A percentile compares a stretch with the other conserved stretches of the same genome.
phyloP scores from a whole-genome alignment of 73 alveolate species.

The Stentor roeselii region DNA sequence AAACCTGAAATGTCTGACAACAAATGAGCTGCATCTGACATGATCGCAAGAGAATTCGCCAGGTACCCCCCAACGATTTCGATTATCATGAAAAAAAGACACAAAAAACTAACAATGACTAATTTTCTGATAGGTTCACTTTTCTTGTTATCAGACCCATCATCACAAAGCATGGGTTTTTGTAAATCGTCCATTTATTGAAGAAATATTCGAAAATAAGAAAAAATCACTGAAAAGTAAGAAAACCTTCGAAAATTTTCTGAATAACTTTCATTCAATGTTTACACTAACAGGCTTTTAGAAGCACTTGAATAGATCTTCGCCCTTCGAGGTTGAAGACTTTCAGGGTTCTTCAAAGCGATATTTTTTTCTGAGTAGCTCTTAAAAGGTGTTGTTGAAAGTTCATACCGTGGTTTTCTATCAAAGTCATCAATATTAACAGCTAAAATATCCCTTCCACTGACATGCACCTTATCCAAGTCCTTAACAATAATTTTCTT shows the following conservation, averaged over 20 bases:
- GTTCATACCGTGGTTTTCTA: neutral
- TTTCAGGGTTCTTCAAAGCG: too few species aligned
- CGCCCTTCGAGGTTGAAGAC: too few species aligned
- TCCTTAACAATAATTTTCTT: neutral
- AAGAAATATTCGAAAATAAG: too few species aligned
- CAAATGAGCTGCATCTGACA: constrained; percentile 97
- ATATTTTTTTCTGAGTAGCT: neutral
- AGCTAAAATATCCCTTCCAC: neutral
- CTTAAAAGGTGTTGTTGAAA: neutral
- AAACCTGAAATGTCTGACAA: constrained; percentile 91
- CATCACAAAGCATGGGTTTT: too few species aligned
- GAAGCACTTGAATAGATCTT: too few species aligned
- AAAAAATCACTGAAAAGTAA: too few species aligned
- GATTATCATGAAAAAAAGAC: constrained; percentile 65
- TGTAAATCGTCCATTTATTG: too few species aligned
- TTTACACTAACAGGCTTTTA: too few species aligned
- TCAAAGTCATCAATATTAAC: neutral
- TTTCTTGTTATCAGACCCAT: too few species aligned
- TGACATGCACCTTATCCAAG: neutral
- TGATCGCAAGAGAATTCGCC: constrained; percentile 85
- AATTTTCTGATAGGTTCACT: too few species aligned
- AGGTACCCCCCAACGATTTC: constrained; percentile 85
- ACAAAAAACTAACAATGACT: constrained; percentile 7
- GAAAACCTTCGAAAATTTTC: too few species aligned
- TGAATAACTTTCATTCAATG: too few species aligned